phyloP scores from a whole-genome alignment of 1,284 basidiomycete species.

The Puccinia polysora region DNA sequence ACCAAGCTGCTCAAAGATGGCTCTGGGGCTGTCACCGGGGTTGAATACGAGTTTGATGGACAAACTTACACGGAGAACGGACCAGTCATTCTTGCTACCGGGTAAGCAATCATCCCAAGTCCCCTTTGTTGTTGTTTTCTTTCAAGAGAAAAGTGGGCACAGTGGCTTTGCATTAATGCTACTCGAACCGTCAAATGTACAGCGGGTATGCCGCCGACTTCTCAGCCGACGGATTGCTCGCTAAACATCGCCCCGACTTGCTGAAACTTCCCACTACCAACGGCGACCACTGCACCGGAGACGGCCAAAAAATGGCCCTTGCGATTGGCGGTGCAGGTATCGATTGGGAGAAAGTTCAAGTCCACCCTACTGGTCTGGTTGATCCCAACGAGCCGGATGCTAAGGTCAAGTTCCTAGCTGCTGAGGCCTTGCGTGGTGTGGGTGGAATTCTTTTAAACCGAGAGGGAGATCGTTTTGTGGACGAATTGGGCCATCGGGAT shows the following conservation, averaged over 20 bases:
- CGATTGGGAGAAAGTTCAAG: slow-evolving; percentile 98
- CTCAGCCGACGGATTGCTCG: slow-evolving; percentile 70
- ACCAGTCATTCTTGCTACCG: slow-evolving; percentile 87
- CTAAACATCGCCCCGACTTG: slow-evolving; percentile 80
- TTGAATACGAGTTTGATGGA: slow-evolving; percentile 75
- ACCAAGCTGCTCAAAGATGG: slow-evolving; percentile 77
- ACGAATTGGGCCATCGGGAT: slow-evolving; percentile 95
- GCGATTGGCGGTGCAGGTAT: slow-evolving; percentile 77
- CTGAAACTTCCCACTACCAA: slow-evolving; percentile 87
- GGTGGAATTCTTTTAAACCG: slow-evolving; percentile 91
- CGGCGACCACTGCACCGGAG: slow-evolving; percentile 92
- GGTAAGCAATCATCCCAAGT: slow-evolving; percentile 55
- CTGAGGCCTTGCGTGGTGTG: slow-evolving; percentile 91
- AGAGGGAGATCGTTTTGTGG: slow-evolving; percentile 86
- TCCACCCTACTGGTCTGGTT: slow-evolving; percentile 72
- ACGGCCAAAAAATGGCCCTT: slow-evolving; percentile 83
- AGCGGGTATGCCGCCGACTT: slow-evolving; percentile 93
- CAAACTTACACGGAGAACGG: slow-evolving; percentile 76
- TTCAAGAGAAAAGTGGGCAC: no score
- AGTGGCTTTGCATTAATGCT: no score
- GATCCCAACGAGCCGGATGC: slow-evolving; percentile 90
- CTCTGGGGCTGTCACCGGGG: slow-evolving; percentile 70
- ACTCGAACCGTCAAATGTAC: neutral
- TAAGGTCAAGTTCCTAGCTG: slow-evolving; percentile 58
- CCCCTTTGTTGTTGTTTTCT: no score